These are phyloP conservation scores for Phytophthora pseudosyringae DNA, from an alignment of 352 stramenopile genomes.

Conservation along the genomic window DNA sequence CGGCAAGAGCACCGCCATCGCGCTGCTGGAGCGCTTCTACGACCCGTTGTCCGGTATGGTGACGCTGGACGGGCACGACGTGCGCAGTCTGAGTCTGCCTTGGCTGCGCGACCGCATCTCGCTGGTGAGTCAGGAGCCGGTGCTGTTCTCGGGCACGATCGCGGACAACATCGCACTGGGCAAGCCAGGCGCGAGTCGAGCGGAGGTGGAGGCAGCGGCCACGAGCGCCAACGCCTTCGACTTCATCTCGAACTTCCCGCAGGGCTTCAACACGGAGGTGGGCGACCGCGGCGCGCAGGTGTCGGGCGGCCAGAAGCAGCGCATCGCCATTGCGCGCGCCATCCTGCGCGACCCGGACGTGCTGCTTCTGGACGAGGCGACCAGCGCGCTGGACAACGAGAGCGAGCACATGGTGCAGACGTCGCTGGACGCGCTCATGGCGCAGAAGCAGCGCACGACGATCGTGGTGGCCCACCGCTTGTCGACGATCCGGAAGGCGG, in stretches of 20 bases:
- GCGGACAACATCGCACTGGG: constrained; percentile 28
- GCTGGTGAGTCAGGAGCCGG: constrained; percentile 29
- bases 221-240: constrained; percentile 85
- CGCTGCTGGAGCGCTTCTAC: constrained; percentile 48
- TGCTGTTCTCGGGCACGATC: constrained; percentile 25
- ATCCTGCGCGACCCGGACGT: too few species aligned
- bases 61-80: constrained; percentile 66
- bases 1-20: constrained; percentile 88
- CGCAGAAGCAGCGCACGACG: constrained; percentile 43
- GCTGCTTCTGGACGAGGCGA: too few species aligned
- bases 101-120: constrained; percentile 41
- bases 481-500: constrained; percentile 87
- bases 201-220: constrained; percentile 72
- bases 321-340: too few species aligned
- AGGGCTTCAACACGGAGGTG: constrained; percentile 59
- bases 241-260: constrained; percentile 91
- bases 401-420: constrained; percentile 38
- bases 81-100: constrained; percentile 65
- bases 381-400: constrained; percentile 2
- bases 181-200: constrained; percentile 18
- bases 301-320: too few species aligned
- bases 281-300: constrained; percentile 22
- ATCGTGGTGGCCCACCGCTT: constrained; percentile 92
- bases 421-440: constrained; percentile 43
- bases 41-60: constrained; percentile 57